Evolutionary conservation across 2,329 filamentous ascomycete genomes (phyloP).

Genomic region (Paecilomyces niveus): DNA sequence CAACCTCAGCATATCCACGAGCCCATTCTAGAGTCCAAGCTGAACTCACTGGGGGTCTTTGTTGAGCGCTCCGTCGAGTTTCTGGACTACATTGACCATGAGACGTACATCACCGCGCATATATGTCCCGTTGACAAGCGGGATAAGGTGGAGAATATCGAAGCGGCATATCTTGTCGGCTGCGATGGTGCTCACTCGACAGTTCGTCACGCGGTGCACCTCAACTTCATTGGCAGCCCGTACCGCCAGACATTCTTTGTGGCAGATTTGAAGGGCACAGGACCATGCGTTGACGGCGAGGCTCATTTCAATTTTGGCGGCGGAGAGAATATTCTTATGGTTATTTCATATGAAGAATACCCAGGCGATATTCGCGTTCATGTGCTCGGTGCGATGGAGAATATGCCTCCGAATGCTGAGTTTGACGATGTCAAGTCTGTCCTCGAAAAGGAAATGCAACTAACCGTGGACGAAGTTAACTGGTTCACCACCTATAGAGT

Average conservation of each 20-base stretch:
- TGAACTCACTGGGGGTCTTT: constrained; percentile 17
- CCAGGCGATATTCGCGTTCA: constrained; percentile 11
- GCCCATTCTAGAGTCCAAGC: constrained; percentile 17
- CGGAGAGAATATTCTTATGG: constrained; percentile 27
- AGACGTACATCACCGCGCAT: constrained; percentile 14
- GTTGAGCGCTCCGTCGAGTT: constrained; percentile 22
- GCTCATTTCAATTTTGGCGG: constrained; percentile 27
- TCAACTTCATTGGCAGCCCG: constrained; percentile 36
- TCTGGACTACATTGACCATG: constrained; percentile 16
- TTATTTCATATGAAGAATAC: constrained; percentile 20
- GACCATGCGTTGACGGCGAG: constrained; percentile 22
- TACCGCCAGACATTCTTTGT: constrained; percentile 42
- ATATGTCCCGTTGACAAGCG: constrained; percentile 4
- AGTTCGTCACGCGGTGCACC: constrained; percentile 35
- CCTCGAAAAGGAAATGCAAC: constrained; percentile 13
- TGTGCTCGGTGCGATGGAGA: constrained; percentile 19
- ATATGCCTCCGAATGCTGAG: constrained; percentile 13
- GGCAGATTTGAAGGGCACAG: constrained; percentile 33
- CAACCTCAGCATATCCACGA: constrained; percentile 24
- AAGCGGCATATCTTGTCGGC: constrained; percentile 41
- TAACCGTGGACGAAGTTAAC: constrained; percentile 22
- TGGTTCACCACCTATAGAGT: constrained; percentile 42
- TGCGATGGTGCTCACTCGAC: constrained; percentile 48
- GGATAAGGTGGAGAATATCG: constrained; percentile 19
- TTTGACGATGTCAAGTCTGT: constrained; percentile 23